Percentiles rank a stretch among this genome's conserved stretches.
Evolutionary conservation across 2,329 filamentous ascomycete species (phyloP).

Genomic region (Fusarium algeriense): DNA sequence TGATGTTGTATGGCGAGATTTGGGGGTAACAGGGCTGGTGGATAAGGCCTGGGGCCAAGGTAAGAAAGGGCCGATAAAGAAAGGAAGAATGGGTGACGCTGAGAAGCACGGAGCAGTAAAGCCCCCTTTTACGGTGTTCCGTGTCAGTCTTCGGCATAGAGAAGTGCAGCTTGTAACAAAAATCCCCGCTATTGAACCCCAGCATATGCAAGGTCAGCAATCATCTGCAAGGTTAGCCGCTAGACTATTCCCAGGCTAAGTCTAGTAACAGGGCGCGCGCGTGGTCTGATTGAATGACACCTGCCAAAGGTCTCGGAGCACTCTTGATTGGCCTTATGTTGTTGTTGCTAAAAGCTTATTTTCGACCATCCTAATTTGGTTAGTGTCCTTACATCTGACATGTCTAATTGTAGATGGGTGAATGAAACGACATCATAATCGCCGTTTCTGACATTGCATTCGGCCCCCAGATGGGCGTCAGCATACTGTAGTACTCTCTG

Average conservation of each 20-base stretch:
- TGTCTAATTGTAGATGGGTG: too few relatives aligned
- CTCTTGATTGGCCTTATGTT: too few relatives aligned
- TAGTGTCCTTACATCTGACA: not conserved
- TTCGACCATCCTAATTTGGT: not conserved
- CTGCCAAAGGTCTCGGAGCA: not conserved
- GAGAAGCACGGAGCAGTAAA: not conserved
- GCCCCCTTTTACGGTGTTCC: not conserved
- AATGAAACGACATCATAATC: too few relatives aligned
- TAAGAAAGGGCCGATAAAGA: not conserved
- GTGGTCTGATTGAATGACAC: not conserved
- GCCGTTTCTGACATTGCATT: not conserved
- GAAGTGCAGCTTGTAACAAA: not conserved
- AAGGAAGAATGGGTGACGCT: not conserved
- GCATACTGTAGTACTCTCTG: not conserved
- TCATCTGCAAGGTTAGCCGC: not conserved
- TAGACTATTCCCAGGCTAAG: too few relatives aligned
- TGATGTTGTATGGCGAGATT: not conserved
- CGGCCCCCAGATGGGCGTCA: not conserved
- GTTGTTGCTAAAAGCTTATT: not conserved
- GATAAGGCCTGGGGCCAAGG: not conserved
- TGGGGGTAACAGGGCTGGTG: not conserved
- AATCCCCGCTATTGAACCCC: not conserved
- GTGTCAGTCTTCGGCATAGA: not conserved
- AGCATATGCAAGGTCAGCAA: conserved; percentile 4
- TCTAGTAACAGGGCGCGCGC: not conserved